Percentiles rank a stretch among this genome's conserved stretches.
These are phyloP conservation scores for Xerocomus minutiporus DNA, from an alignment of 1,284 basidiomycete species.

Conservation along the genomic window DNA sequence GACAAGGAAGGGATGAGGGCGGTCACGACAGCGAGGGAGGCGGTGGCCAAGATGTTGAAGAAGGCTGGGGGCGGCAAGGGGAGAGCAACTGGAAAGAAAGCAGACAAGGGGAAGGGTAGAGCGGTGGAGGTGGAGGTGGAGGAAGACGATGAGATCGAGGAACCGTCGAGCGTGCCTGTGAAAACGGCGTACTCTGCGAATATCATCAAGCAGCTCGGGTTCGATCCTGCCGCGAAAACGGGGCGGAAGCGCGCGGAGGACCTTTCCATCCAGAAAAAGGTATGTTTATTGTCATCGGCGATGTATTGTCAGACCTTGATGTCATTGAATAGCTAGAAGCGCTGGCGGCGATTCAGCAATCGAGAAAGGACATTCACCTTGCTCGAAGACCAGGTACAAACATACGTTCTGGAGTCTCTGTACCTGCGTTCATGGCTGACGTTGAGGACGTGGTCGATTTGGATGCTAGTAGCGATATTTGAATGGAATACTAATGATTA, in stretches of 20 bases:
- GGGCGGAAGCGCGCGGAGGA: slow-evolving; percentile 42
- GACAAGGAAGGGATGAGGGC: slow-evolving; percentile 61
- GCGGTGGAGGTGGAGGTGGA: neutral
- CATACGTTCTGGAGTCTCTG: slow-evolving; percentile 47
- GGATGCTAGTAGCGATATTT: slow-evolving; percentile 24
- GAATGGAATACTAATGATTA: neutral
- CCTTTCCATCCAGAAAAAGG: slow-evolving; percentile 52
- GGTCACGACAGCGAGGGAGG: slow-evolving; percentile 54
- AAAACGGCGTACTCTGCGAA: slow-evolving; percentile 58
- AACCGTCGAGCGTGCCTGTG: slow-evolving; percentile 11
- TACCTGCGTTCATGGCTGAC: slow-evolving; percentile 25
- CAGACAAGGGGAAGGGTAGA: slow-evolving; percentile 16
- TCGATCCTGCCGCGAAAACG: slow-evolving; percentile 60
- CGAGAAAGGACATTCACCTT: slow-evolving; percentile 47
- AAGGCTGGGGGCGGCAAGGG: slow-evolving; percentile 13
- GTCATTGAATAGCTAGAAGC: slow-evolving; percentile 42
- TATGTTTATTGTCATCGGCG: slow-evolving; percentile 22
- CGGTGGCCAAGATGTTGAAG: slow-evolving; percentile 27
- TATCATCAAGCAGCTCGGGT: slow-evolving; percentile 65
- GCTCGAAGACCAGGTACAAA: slow-evolving; percentile 52
- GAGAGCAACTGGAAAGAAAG: slow-evolving; percentile 25
- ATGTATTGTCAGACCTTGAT: neutral
- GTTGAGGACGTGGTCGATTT: slow-evolving; percentile 25
- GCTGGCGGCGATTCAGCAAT: slow-evolving; percentile 44
- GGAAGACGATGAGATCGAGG: slow-evolving; percentile 27